A percentile compares a stretch with the other conserved stretches of the same genome.
phyloP scores from a whole-genome alignment of 208 protist genomes.

The Wallacemonas rigidus region DNA sequence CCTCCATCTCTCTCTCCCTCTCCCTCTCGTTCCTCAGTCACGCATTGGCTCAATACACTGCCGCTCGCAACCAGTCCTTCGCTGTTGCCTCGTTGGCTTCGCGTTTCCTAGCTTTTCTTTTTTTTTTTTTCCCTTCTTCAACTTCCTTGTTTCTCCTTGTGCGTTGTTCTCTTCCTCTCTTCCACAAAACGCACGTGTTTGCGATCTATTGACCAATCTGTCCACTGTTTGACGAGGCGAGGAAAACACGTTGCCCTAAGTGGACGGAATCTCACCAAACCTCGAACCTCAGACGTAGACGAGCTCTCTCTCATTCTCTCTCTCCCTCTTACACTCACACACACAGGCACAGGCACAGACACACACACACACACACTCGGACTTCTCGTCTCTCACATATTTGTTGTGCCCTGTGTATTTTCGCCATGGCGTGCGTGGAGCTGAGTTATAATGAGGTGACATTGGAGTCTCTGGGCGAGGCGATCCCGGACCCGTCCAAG shows the following conservation, averaged over 20 bases:
- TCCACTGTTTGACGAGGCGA: no score
- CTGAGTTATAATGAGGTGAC: slow-evolving; percentile 74
- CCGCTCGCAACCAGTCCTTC: background rate
- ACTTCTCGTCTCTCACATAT: no score
- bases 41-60: background rate
- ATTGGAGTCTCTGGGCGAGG: slow-evolving; percentile 42
- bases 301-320: no score
- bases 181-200: no score
- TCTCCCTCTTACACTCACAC: no score
- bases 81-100: background rate
- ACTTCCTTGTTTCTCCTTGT: slow-evolving; percentile 5
- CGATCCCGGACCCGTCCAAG: slow-evolving; percentile 35
- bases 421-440: slow-evolving; percentile 33
- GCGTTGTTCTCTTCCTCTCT: no score
- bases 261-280: no score
- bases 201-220: no score
- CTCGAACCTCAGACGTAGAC: no score
- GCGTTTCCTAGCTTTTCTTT: background rate
- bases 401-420: slow-evolving; percentile 15
- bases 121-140: background rate
- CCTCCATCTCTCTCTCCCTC: background rate
- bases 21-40: background rate
- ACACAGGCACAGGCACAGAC: no score
- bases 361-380: no score
- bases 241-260: no score